Percentiles rank a stretch among this genome's conserved stretches.
phyloP scores from a whole-genome alignment of 2,329 filamentous ascomycete genomes.

The Aspergillus calidoustus region DNA sequence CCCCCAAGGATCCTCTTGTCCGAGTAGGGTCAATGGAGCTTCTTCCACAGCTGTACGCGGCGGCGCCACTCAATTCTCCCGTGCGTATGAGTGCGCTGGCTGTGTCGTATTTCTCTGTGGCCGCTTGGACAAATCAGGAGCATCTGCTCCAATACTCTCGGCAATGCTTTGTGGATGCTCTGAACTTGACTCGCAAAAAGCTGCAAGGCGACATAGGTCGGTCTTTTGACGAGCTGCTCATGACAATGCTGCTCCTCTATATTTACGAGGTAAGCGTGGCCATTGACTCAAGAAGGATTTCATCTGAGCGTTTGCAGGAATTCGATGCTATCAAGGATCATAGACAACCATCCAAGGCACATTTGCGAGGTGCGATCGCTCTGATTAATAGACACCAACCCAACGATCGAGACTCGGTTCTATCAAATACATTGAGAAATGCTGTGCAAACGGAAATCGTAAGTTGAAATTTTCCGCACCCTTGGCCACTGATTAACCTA shows the following conservation, averaged over 20 bases:
- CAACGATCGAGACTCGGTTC: conserved; percentile 18
- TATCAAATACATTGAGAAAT: conserved; percentile 25
- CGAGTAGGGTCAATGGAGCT: conserved; percentile 35
- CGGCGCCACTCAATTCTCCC: conserved; percentile 26
- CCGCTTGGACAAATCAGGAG: conserved; percentile 35
- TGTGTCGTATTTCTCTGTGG: conserved; percentile 34
- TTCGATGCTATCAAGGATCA: conserved; percentile 32
- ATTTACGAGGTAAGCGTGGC: conserved; percentile 31
- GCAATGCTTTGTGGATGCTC: conserved; percentile 29
- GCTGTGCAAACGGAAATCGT: conserved; percentile 34
- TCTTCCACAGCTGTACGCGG: conserved; percentile 29
- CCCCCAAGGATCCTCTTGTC: conserved; percentile 31
- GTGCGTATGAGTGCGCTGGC: conserved; percentile 31
- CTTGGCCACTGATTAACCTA: background rate
- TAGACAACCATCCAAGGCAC: conserved; percentile 27
- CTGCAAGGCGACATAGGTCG: conserved; percentile 25
- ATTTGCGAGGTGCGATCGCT: conserved; percentile 36
- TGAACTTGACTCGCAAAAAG: conserved; percentile 31
- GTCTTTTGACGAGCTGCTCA: conserved; percentile 29
- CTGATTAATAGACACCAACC: conserved; percentile 30
- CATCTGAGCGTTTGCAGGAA: conserved; percentile 23
- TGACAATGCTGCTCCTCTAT: conserved; percentile 33
- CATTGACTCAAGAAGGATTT: background rate
- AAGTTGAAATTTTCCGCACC: conserved; percentile 2
- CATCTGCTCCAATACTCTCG: conserved; percentile 29